Evolutionary conservation across 768 basidiomycete genomes (phyloP), one percentile per base, ranked within the genome.

Genomic region (Dioszegia aurantiaca): DNA sequence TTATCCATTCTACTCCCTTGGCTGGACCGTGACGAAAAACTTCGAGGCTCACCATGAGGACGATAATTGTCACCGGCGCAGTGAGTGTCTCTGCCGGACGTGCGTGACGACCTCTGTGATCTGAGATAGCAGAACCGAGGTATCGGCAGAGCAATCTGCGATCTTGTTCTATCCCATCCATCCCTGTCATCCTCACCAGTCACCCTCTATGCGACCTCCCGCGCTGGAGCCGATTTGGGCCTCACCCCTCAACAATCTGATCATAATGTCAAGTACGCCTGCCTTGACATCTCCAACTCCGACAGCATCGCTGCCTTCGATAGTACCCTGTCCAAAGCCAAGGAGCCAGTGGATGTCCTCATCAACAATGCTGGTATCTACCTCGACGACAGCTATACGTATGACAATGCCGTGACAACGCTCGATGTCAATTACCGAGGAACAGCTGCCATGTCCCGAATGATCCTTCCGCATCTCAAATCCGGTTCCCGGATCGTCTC

Each of bases 201-300:
- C 36, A 53, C 51, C 10, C 54, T 55, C 31, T 55, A 55, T 21
- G 54, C 54, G 4, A 55, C 54, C 27, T 55, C 54, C 19, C 21
- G 54, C 16, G 54, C 54, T 17, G 54, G 54, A 3, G 16, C 43
- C 2, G 54, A 55, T 44, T 42, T 55, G 3, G n/a, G 27, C 14
- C 43, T 55, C 51, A 10, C 23, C 23, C 4, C 37, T 9, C 24
- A 26, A 9, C 23, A 27, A 17, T 14, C 51, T 10, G 37, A 39
- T 11, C 51, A 53, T 23, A 53, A 37, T 17, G 37, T 53, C 37
- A 6, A 39, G 12, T 53, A 53, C 37, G 36, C 51, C 17, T 53
- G 37, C 4, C 37, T 53, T 12, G 51, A 53, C 19, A 53, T 53
- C 3, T 37, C 51, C 51, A 28, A 27, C 26, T 26, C 36, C 17